Base-by-base conservation (phyloP, 768 basidiomycete genomes). In the Boletus insuetus region DNA sequence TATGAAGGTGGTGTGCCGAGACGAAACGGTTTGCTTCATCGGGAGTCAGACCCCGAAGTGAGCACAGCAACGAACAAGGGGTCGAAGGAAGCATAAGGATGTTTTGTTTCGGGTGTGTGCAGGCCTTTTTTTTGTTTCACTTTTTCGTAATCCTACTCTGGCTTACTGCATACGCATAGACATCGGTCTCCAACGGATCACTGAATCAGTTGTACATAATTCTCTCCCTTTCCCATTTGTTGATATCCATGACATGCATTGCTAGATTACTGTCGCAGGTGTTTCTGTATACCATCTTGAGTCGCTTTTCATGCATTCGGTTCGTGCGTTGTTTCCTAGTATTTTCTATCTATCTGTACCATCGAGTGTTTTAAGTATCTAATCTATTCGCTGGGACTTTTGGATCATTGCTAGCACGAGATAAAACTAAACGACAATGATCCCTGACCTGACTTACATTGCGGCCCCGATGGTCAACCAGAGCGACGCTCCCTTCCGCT, bases 391-490 rank as follows among this genome's bases (percentile, higher is more conserved):
- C 38, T 40, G 55, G 24, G 37, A 32, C 9, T 45, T 17, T 22
- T 37, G 38, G 38, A 39, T 39, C n/a, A 39, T 19, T 29, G 29
- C 29, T 29, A 26, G 8, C 26, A 29, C 29, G 29, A 29, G 26
- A 1, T 29, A 8, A 29, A 29, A 9, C 8, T 29, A 29, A 19
- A 43, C 29, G 45, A 51, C 32, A 16, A 69, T 61, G 64, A 49
- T 58, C 20, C 61, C 61, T 1, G 62, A 71, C 53, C 59, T 77
- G 54, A 58, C 65, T 22, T 76, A 70, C 53, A 78, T 89, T 50
- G 77, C 85, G 8, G 87, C 88, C 8, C 88, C 87, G 3, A 90
- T 90, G 88, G 80, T 91, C 54, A 84, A 87, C 55, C 89, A 90
- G 64, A 89, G 87, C 26, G 89, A 92, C 60, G 76, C 86, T 0